Evolutionary conservation across 2,329 filamentous ascomycete species (phyloP), one percentile per base, ranked within the genome.

Genomic region (Trichoderma atrobrunneum): DNA sequence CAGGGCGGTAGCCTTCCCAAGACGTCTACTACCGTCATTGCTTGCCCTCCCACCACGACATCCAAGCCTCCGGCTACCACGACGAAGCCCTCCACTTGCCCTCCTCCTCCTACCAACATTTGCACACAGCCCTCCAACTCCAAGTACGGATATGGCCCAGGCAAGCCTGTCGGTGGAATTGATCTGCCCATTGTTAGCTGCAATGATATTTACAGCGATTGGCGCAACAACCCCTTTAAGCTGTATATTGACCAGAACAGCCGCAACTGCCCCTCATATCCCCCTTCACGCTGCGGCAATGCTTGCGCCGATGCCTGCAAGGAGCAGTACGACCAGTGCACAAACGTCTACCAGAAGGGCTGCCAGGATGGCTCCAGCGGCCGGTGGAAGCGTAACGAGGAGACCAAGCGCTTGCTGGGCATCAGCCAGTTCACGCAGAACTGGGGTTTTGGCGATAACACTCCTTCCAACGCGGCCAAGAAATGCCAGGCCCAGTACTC

Each of bases 111-210:
- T 1, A 87, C 85, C 71, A 85, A 85, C 75, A 84, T 89, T 76
- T 89, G 87, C 83, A 80, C 78, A 43, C 86, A 88, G 79, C 84
- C 87, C n/a, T 79, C 81, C 67, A 86, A 82, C 80, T 87, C 88
- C 75, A 86, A 87, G 78, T 88, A 86, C 75, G 90, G 89, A 67
- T 95, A 94, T 77, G 89, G 88, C 1, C 90, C 91, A 2, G 88
- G 91, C 43, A 90, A 83, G 65, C 83, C 85, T 3, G 85, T 88
- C 18, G 87, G 86, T 63, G 83, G 81, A 72, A 87, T 89, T 68
- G 79, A 81, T 26, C 79, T 89, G 67, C 87, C 87, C 60, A 79
- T 87, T 70, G 82, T 89, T 36, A 85, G 84, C 28, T 89, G 87
- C 82, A 89, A 88, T 79, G 86, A 89, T 74, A 75, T 85, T 54